Base-by-base conservation (phyloP, 1,284 basidiomycete genomes). In the Quambalaria eucalypti region DNA sequence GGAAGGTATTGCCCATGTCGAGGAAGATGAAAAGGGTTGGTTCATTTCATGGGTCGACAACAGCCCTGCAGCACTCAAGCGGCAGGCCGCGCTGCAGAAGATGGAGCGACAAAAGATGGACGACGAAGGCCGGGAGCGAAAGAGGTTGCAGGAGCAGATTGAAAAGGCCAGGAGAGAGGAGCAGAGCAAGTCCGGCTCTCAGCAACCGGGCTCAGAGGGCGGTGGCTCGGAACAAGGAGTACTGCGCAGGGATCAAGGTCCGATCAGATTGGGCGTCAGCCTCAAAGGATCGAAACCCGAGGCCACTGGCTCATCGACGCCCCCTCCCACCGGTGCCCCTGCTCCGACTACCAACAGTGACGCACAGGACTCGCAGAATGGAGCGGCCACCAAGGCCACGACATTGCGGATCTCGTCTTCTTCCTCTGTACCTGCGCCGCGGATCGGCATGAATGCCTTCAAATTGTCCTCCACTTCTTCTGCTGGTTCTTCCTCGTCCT, bases 11-110 rank as follows among this genome's bases (percentile, higher is more conserved):
- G 88, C 86, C 2, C 83, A 87, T 62, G 95, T 96, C 23, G 93
- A 98, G 74, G 93, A 98, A 78, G 95, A 90, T 49, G 93, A 97
- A 78, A 91, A 96, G 78, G 93, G 92, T 2, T 91, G 90, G 85
- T 97, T 90, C 77, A 82, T 99, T 65, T 84, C 86, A 39, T 99
- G 95, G 93, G 87, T 98, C 58, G 95, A 99, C 77, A 96, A 83
- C 76, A 87, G 87, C 54, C 92, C 95, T 1, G 88, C 90, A 66
- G 91, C 95, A 2, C 80, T 97, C 29, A 88, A 88, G 5, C 87
- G 91, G 78, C 87, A 87, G 77, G 87, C 60, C 77, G 92, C 84
- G 87, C 89, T 76, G 87, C 90, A 30, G 84, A 95, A 95, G 81
- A 91, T 93, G 78, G 91, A 98, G 69, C 82, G 92, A 7, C 83